Evolutionary conservation across 108 stramenopile species (phyloP), one percentile per base, ranked within the genome.

Genomic region (Cyclostephanos invisitatus): DNA sequence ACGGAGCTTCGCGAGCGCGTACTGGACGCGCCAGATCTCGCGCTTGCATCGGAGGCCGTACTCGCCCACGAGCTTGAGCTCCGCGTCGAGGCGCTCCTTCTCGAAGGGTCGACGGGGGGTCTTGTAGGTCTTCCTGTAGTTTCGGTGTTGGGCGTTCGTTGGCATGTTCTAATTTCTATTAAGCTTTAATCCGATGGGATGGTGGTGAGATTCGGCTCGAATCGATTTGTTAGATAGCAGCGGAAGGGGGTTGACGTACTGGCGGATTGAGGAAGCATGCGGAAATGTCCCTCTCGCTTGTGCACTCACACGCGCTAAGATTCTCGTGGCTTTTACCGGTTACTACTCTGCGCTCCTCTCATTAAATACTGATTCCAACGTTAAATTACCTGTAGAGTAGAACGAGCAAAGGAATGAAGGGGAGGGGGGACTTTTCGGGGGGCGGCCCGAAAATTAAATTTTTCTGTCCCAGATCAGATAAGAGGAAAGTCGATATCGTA

Each of bases 31-130:
- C 99, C 99, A 99, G 89, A 99, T 98, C 83, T 99, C 99, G 76
- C 98, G 95, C 97, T 99, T 99, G 96, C 98, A 98, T 67, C 99
- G 90, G 56, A 99, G 96, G 49, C 99, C 99, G 87, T 99, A 98
- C 87, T 99, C 98, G 82, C 99, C 99, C 48, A 98, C 97, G 48
- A 98, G 96, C 85, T 91, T 89, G 71, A 97, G 91, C 87, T 97
- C 98, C 68, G 94, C 96, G 83, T 97, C 98, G 51, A 97, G 89
- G 83, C 96, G 96, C 81, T 99, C 99, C 96, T 98, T 99, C 88
- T 99, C 99, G 96, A 84, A 99, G n/a, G 99, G 97, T 85, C 99
- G 97, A 73, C 99, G 96, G 72, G 98, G 98, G 48, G 99, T 98
- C 91, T 96, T 96, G 91, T 84, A 98, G 40, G 97, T 96, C 90